Evolutionary conservation across 345 rosid species (phyloP).

Genomic region (Corymbia maculata): DNA sequence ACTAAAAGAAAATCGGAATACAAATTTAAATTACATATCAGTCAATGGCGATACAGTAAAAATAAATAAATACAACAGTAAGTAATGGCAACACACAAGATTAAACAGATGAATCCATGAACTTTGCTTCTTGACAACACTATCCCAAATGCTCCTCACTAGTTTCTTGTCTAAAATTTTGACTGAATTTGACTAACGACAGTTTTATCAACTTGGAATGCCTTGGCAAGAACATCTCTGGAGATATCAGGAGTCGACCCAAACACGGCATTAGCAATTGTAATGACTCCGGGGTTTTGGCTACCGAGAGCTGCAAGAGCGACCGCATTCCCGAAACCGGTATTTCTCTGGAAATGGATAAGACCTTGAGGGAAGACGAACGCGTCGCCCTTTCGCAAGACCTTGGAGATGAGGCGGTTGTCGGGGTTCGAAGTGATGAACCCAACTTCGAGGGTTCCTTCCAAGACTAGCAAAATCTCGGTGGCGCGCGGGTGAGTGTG

Average conservation of each 20-base stretch:
- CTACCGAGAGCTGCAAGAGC: not conserved
- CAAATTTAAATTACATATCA: not conserved
- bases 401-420: not conserved
- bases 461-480: not conserved
- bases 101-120: not conserved
- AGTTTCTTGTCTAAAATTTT: not conserved
- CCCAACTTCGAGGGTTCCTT: not conserved
- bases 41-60: not conserved
- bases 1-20: not conserved
- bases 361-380: not conserved
- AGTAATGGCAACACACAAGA: not conserved
- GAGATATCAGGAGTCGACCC: not conserved
- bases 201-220: not conserved
- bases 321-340: not conserved
- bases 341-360: not conserved
- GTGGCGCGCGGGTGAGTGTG: not conserved
- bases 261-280: not conserved
- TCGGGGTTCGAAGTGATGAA: not conserved
- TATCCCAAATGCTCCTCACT: not conserved
- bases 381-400: not conserved
- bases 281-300: not conserved
- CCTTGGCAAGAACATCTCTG: not conserved
- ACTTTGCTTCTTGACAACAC: not conserved
- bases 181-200: not conserved
- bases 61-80: not conserved